Evolutionary conservation across 2,329 filamentous ascomycete genomes (phyloP).

Genomic region (Fusarium nygamai): DNA sequence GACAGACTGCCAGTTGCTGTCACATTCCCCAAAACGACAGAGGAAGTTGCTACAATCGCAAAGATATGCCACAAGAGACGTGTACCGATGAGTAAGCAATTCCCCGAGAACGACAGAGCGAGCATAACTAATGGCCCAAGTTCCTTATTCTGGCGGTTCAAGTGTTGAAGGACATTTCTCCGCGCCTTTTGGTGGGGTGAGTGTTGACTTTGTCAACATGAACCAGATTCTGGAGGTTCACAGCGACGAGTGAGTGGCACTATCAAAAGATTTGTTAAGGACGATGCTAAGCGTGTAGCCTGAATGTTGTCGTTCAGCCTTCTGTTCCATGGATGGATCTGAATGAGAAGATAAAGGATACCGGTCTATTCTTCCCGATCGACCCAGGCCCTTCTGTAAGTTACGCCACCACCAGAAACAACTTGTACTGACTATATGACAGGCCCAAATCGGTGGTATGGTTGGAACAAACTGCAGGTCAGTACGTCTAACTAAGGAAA

Average conservation of each 20-base stretch:
- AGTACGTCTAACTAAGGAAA: accelerated
- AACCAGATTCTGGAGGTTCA: slow-evolving; percentile 81
- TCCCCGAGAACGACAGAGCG: accelerated
- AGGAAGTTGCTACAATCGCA: slow-evolving; percentile 67
- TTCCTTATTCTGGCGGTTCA: slow-evolving; percentile 86
- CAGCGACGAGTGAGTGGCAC: slow-evolving; percentile 67
- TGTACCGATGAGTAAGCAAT: slow-evolving; percentile 70
- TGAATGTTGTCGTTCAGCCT: slow-evolving; percentile 92
- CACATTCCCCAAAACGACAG: slow-evolving; percentile 68
- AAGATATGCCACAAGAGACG: slow-evolving; percentile 78
- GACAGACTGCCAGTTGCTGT: slow-evolving; percentile 70
- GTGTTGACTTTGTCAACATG: slow-evolving; percentile 90
- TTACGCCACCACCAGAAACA: too few species aligned
- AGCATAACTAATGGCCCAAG: not conserved
- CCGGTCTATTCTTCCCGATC: slow-evolving; percentile 88
- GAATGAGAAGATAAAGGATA: slow-evolving; percentile 75
- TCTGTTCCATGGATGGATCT: slow-evolving; percentile 90
- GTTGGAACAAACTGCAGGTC: slow-evolving; percentile 77
- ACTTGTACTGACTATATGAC: slow-evolving; percentile 46
- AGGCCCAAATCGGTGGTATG: slow-evolving; percentile 83
- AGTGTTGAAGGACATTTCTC: slow-evolving; percentile 92
- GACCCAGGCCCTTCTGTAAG: slow-evolving; percentile 70
- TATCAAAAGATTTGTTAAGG: accelerated
- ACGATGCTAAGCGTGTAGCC: slow-evolving; percentile 44
- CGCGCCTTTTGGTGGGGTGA: slow-evolving; percentile 85